phyloP scores from a whole-genome alignment of 345 rosid species.

The Ailanthus altissimus region DNA sequence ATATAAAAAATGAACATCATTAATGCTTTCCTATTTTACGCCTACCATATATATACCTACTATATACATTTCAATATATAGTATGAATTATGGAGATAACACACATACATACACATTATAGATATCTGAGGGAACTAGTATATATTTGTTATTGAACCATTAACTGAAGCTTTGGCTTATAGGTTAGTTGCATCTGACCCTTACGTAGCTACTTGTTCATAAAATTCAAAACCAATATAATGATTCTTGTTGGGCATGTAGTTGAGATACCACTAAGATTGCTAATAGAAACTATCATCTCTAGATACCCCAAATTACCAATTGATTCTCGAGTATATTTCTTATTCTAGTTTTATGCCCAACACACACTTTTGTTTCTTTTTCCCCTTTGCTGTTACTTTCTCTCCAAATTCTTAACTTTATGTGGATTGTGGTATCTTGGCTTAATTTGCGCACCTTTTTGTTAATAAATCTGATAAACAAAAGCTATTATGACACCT shows the following conservation, averaged over 20 bases:
- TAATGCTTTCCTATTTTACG: too few species aligned
- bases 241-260: not conserved
- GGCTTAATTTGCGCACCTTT: conserved; percentile 11
- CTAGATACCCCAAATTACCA: not conserved
- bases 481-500: conserved; percentile 75
- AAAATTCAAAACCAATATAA: not conserved
- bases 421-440: not conserved
- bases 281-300: not conserved
- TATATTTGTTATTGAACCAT: not conserved
- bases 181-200: not conserved
- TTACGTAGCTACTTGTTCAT: not conserved
- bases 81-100: conserved; percentile 1
- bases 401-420: not conserved
- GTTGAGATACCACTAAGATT: not conserved
- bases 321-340: not conserved
- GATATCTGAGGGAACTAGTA: not conserved
- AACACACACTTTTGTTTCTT: not conserved
- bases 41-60: too few species aligned
- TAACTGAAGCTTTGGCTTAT: not conserved
- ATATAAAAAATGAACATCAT: too few species aligned
- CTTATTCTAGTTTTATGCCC: not conserved
- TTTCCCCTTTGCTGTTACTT: not conserved
- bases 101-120: not conserved
- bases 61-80: too few species aligned
- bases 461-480: conserved; percentile 28